Conservation (phyloP, 768 basidiomycete genomes). For the Saitozyma podzolica region DNA sequence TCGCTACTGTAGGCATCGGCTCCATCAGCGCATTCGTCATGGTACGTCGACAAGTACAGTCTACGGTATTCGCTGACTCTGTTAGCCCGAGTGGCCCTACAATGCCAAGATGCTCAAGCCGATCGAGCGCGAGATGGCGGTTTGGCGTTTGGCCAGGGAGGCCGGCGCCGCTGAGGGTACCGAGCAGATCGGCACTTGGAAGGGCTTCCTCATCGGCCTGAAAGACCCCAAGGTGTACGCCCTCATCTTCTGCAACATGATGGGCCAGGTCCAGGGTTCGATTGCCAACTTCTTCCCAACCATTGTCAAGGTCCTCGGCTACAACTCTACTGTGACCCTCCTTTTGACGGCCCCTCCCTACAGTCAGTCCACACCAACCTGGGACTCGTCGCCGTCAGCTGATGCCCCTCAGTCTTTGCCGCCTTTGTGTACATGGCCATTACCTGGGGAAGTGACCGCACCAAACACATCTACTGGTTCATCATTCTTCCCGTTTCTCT, state of each 20-base stretch:
- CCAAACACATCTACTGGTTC: conserved; percentile 30
- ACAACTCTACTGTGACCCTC: conserved; percentile 11
- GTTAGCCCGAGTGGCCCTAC: conserved; percentile 24
- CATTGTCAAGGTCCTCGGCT: conserved; percentile 21
- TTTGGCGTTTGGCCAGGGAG: conserved; percentile 14
- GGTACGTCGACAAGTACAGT: background rate
- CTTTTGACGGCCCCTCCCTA: conserved; percentile 26
- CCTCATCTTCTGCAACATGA: conserved; percentile 3
- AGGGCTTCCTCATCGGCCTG: conserved; percentile 12
- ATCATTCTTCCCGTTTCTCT: conserved; percentile 28
- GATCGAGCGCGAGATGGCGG: conserved; percentile 16
- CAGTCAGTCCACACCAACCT: background rate
- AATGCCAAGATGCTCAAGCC: conserved; percentile 26
- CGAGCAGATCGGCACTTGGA: background rate
- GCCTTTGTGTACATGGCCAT: conserved; percentile 6
- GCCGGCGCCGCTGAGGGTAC: conserved; percentile 8
- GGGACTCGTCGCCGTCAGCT: background rate
- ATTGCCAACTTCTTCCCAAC: conserved; percentile 31
- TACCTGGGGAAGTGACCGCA: background rate
- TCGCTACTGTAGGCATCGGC: conserved; percentile 17
- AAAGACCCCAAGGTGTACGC: conserved; percentile 15
- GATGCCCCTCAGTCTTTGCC: conserved; percentile 11
- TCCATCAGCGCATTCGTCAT: conserved; percentile 13
- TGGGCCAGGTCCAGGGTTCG: conserved; percentile 10
- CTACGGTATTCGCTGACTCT: background rate